Evolutionary conservation across 2,329 filamentous ascomycete genomes (phyloP), one percentile per base, ranked within the genome.

Genomic region (Chrysosporium keratinophilum): DNA sequence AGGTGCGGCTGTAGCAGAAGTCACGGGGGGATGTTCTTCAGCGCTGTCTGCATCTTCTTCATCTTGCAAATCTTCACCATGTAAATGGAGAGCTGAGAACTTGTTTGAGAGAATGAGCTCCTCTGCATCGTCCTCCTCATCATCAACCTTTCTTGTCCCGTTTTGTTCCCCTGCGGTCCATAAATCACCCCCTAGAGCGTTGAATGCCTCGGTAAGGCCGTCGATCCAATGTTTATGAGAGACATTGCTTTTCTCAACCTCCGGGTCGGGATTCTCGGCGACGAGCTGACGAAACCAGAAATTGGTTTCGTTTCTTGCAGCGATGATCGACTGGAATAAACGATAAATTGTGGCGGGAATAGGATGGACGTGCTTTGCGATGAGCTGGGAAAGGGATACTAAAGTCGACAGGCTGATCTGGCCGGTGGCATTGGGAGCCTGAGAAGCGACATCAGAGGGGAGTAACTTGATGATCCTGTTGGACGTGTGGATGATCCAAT

Each of bases 141-240:
- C 50, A n/a, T 57, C 48, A 40, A 28, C 20, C 31, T 37, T 35
- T 45, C 50, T 40, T 3, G 12, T 53, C 40, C 48, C 17, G 23
- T 48, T 55, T 39, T 52, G 48, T 35, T 59, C 53, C 19, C 40
- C 52, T 44, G 56, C 31, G 7, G 58, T 50, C 62, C 63, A 67
- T 5, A 42, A 40, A 1, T 64, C 57, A 1, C 70, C 68, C 2
- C 71, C 69, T 0, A 75, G 58, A 11, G 61, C 59, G 0, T 65
- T 33, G 35, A 74, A 74, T 0, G 67, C 67, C 3, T 69, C 57
- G 2, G 57, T 62, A 1, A 77, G 65, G 1, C 63, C 64, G 42
- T 74, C 65, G 50, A 76, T 75, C 57, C 75, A 76, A 37, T 66
- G 58, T 43, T 71, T 70, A 58, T 77, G 72, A 0, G 64, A 64